Conservation (phyloP, 2,329 filamentous ascomycete genomes). For the Nemania abortiva region DNA sequence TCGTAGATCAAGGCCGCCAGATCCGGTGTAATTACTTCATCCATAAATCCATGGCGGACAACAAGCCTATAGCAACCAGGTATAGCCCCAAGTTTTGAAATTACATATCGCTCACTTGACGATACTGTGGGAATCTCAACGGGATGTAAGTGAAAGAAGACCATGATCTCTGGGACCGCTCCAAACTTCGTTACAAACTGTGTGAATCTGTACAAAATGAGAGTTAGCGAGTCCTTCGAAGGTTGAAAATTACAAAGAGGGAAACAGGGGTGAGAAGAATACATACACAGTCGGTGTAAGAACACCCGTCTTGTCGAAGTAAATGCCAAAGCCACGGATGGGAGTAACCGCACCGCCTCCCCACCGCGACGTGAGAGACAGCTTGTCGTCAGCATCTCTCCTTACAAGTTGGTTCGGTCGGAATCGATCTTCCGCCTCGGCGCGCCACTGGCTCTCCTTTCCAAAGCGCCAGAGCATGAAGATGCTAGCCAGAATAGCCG, state of each 20-base stretch:
- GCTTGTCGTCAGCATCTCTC: slow-evolving; percentile 43
- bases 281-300: slow-evolving; percentile 68
- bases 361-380: slow-evolving; percentile 55
- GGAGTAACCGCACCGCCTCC: slow-evolving; percentile 59
- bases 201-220: slow-evolving; percentile 61
- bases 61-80: slow-evolving; percentile 76
- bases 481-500: slow-evolving; percentile 70
- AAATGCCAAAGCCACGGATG: slow-evolving; percentile 74
- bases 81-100: slow-evolving; percentile 59
- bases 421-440: slow-evolving; percentile 73
- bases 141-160: slow-evolving; percentile 80
- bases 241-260: background rate
- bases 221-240: background rate
- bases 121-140: slow-evolving; percentile 69
- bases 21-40: slow-evolving; percentile 75
- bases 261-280: background rate
- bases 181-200: slow-evolving; percentile 80
- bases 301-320: slow-evolving; percentile 81
- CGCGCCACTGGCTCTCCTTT: slow-evolving; percentile 81
- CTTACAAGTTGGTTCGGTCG: slow-evolving; percentile 57
- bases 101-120: slow-evolving; percentile 60
- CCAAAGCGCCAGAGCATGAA: slow-evolving; percentile 84
- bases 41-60: slow-evolving; percentile 78
- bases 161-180: slow-evolving; percentile 73
- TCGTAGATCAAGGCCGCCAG: slow-evolving; percentile 71